Evolutionary conservation across 2,329 filamentous ascomycete species (phyloP), one percentile per base, ranked within the genome.

Genomic region (Aspergillus floridensis): DNA sequence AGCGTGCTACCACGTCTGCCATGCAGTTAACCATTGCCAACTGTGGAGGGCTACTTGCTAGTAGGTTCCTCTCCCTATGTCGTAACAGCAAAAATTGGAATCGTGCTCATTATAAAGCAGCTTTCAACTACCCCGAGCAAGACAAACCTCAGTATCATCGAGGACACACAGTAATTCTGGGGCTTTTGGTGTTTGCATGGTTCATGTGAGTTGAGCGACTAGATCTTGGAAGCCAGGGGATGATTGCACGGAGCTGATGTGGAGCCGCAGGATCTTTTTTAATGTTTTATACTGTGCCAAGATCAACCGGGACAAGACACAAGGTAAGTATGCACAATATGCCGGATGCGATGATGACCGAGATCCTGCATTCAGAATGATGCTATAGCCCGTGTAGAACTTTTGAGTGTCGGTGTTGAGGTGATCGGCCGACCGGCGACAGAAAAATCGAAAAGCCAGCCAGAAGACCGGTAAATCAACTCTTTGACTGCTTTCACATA

Each of bases 11-110:
- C 0, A 87, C 87, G 0, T 84, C 83, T 1, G 88, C 84, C 0
- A 66, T 89, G 65, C 87, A 90, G 71, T 77, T 90, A 26, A 83
- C 84, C 1, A 84, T 89, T 64, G 87, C 87, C 0, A 90, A 90
- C 63, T 83, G 81, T 7, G 87, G 87, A 49, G 87, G 87, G 0
- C 88, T 89, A 64, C 86, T 89, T 2, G 84, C 86, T 0, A 84
- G 82, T 80, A 66, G 65, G 78, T 69, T 11, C 11, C 3, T 22
- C 4, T 26, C 10, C 11, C 6, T 1, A n/a, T 19, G 16, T 16
- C 6, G 16, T 8, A 6, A 16, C 38, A 44, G 38, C 16, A 19
- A 5, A 5, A 44, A n/a, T 1, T n/a, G 21, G 4, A 4, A 16
- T 48, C 8, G 26, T 7, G 26, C 50, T 29, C 11, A 51, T 63